A percentile compares a stretch with the other conserved stretches of the same genome.
phyloP scores from a whole-genome alignment of 169 alveolate species.

The Perkinsus chesapeaki region DNA sequence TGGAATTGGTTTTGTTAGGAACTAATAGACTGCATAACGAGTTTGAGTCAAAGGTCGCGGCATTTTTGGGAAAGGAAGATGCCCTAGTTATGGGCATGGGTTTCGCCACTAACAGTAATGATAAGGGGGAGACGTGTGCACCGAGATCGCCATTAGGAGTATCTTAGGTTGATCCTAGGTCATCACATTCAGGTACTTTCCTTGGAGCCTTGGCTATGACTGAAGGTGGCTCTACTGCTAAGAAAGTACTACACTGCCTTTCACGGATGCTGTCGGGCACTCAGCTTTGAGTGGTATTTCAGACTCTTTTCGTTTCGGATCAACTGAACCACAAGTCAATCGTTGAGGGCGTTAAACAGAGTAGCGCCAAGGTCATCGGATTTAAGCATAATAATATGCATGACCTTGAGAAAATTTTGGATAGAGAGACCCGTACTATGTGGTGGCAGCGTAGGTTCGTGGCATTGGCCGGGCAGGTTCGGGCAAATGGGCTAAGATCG shows the following conservation, averaged over 20 bases:
- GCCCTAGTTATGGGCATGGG: slow-evolving; percentile 16
- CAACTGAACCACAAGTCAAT: slow-evolving; percentile 70
- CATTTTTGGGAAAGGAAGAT: slow-evolving; percentile 9
- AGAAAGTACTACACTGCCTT: background rate
- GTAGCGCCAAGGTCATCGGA: slow-evolving; percentile 38
- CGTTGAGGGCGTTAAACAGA: slow-evolving; percentile 64
- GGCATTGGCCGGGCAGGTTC: background rate
- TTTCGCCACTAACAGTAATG: slow-evolving; percentile 7
- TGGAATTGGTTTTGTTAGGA: background rate
- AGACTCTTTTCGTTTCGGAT: slow-evolving; percentile 53
- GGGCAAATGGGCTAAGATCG: slow-evolving; percentile 42
- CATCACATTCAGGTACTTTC: background rate
- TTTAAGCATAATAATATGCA: slow-evolving; percentile 55
- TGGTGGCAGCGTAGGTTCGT: slow-evolving; percentile 18
- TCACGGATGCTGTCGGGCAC: background rate
- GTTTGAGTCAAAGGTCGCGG: background rate
- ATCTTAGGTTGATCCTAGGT: too few species aligned
- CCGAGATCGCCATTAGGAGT: too few species aligned
- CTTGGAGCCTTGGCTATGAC: background rate
- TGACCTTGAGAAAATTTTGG: slow-evolving; percentile 43
- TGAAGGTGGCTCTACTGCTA: background rate
- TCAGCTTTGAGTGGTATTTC: too few species aligned
- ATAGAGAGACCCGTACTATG: slow-evolving; percentile 30
- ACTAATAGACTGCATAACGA: slow-evolving; percentile 2
- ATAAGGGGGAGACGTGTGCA: background rate